A percentile compares a stretch with the other conserved stretches of the same genome.
Evolutionary conservation across 192 early-diverging fungal genomes (phyloP).

Genomic region (Entomortierella lignicola): DNA sequence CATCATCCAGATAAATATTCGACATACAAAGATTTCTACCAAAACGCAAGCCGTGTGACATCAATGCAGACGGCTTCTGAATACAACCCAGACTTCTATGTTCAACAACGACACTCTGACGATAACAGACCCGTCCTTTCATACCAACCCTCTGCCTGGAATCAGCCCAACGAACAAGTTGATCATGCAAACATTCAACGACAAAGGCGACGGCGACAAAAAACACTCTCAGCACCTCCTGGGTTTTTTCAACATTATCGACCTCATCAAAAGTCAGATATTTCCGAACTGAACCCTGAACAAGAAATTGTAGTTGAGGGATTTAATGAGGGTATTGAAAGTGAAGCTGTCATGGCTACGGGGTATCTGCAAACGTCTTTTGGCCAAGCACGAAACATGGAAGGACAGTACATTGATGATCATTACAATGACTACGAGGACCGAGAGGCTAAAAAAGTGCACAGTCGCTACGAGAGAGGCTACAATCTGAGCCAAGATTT

Average conservation of each 20-base stretch:
- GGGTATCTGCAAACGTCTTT: neutral
- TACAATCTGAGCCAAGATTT: neutral
- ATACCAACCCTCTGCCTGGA: no score
- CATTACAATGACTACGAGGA: neutral
- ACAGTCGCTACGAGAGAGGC: neutral
- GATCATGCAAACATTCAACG: no score
- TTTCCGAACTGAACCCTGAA: neutral
- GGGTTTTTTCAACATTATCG: no score
- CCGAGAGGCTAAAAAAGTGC: slow-evolving; percentile 8
- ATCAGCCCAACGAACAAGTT: no score
- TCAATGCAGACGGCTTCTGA: no score
- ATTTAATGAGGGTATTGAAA: neutral
- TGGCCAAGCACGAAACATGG: neutral
- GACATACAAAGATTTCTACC: no score
- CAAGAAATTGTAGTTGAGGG: neutral
- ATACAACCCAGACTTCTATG: no score
- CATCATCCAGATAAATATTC: neutral
- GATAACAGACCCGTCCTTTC: no score
- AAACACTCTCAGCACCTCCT: no score
- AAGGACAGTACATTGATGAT: neutral
- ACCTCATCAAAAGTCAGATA: neutral
- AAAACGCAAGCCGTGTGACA: no score
- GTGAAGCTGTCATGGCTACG: neutral
- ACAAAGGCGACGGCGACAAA: no score
- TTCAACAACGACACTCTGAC: no score